phyloP scores from a whole-genome alignment of 192 early-diverging fungal species.

The Haplosporangium gracile region DNA sequence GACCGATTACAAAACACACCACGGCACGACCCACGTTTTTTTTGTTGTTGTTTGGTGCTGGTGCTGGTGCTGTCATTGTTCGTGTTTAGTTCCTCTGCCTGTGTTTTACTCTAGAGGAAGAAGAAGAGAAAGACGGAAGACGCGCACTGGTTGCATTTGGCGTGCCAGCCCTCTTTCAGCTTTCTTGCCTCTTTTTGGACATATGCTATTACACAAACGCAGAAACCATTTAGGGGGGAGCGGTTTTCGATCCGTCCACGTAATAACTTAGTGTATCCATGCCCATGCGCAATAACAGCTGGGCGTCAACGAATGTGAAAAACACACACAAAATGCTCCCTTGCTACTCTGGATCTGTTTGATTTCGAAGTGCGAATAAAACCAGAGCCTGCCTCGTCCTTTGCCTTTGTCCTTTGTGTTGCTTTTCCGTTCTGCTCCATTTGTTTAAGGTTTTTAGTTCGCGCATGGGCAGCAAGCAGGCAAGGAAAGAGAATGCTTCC shows the following conservation, averaged over 20 bases:
- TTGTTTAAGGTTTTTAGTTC: slow-evolving; percentile 2
- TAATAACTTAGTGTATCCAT: not conserved
- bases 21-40: too few species aligned
- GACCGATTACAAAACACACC: not conserved
- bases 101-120: not conserved
- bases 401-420: not conserved
- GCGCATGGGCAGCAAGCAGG: slow-evolving; percentile 1
- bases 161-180: not conserved
- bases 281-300: not conserved
- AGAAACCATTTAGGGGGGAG: not conserved
- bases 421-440: not conserved
- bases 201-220: not conserved
- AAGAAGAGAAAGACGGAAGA: not conserved
- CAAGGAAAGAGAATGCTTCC: not conserved
- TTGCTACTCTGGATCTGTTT: not conserved
- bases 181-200: not conserved
- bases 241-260: too few species aligned
- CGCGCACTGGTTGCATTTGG: not conserved
- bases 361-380: not conserved
- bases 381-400: not conserved
- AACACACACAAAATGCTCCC: not conserved
- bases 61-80: not conserved
- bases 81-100: not conserved
- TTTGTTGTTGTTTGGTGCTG: too few species aligned
- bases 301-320: not conserved